Conservation (phyloP, 1,284 basidiomycete genomes). For the Rhodotorula sp. region DNA sequence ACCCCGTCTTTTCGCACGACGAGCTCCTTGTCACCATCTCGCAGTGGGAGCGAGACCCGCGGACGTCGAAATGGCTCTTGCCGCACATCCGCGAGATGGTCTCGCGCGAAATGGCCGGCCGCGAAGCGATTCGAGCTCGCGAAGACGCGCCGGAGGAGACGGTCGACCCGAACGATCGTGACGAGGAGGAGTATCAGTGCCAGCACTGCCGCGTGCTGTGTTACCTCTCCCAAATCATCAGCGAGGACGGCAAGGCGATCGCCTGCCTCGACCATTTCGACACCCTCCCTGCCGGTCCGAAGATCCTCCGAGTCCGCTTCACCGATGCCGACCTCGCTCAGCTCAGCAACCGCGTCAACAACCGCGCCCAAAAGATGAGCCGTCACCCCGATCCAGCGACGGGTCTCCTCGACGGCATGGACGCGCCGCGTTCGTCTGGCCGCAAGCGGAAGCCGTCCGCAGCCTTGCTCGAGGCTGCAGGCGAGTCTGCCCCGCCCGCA, state of each 20-base stretch:
- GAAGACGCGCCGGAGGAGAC: conserved; percentile 62
- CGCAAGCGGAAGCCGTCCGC: conserved; percentile 39
- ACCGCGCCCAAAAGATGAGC: conserved; percentile 34
- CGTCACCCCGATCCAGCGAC: conserved; percentile 17
- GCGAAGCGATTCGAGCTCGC: conserved; percentile 56
- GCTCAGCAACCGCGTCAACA: conserved; percentile 31
- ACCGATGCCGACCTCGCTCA: conserved; percentile 37
- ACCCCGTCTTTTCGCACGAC: conserved; percentile 97
- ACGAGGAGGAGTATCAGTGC: conserved; percentile 95
- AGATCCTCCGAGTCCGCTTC: conserved; percentile 34
- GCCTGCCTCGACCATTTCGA: conserved; percentile 77
- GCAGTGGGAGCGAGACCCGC: conserved; percentile 86
- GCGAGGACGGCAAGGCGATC: conserved; percentile 72
- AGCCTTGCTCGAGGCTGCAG: conserved; percentile 28
- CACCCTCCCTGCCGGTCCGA: conserved; percentile 20
- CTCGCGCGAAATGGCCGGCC: conserved; percentile 70
- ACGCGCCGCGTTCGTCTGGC: conserved; percentile 18
- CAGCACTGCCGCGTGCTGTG: conserved; percentile 88
- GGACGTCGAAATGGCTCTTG: conserved; percentile 85
- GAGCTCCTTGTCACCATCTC: conserved; percentile 94
- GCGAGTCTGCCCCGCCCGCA: conserved; percentile 9
- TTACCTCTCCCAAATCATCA: conserved; percentile 80
- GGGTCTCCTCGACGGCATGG: conserved; percentile 9
- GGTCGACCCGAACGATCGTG: conserved; percentile 72
- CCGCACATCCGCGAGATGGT: conserved; percentile 85